A percentile compares a stretch with the other conserved stretches of the same genome.
Evolutionary conservation across 805 yeast species (phyloP).

Genomic region (Yamadazyma paraphyllophila): DNA sequence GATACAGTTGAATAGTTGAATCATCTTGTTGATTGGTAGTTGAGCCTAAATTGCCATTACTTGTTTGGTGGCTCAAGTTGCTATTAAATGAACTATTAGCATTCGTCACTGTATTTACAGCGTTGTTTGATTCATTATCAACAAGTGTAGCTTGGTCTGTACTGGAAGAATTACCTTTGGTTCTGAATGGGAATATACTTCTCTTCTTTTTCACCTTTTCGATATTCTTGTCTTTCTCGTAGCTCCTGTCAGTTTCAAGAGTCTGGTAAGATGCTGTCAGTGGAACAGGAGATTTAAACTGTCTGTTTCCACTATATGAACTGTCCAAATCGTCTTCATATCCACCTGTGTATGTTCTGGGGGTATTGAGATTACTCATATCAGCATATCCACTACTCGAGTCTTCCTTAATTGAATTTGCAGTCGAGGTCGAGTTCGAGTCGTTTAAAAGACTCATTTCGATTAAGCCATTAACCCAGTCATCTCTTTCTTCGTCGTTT

Average conservation of each 20-base stretch:
- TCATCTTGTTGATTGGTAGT: slow-evolving; percentile 9
- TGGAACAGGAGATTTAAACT: slow-evolving; percentile 11
- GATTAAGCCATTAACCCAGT: slow-evolving; percentile 56
- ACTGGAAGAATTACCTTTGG: slow-evolving; percentile 3
- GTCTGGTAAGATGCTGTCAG: slow-evolving; percentile 4
- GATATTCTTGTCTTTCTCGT: slow-evolving; percentile 15
- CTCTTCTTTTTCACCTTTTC: slow-evolving; percentile 50
- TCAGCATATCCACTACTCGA: not conserved
- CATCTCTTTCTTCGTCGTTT: slow-evolving; percentile 70
- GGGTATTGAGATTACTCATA: not conserved
- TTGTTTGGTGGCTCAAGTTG: slow-evolving; percentile 3
- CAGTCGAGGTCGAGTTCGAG: slow-evolving; percentile 5
- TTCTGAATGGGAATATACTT: slow-evolving; percentile 57
- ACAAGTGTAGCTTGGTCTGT: slow-evolving; percentile 6
- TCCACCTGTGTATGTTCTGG: slow-evolving; percentile 6
- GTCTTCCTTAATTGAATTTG: slow-evolving; percentile 7
- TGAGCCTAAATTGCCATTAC: not conserved
- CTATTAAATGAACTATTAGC: slow-evolving; percentile 5
- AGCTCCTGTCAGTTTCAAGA: slow-evolving; percentile 8
- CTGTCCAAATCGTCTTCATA: slow-evolving; percentile 16
- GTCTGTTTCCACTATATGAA: not conserved
- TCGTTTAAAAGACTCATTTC: slow-evolving; percentile 17
- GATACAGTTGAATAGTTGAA: slow-evolving; percentile 25
- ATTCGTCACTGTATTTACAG: slow-evolving; percentile 3
- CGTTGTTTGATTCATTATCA: slow-evolving; percentile 1